Evolutionary conservation across 1,139 yeast genomes (phyloP), one percentile per base, ranked within the genome.

Genomic region (Starmera stellimalicola): DNA sequence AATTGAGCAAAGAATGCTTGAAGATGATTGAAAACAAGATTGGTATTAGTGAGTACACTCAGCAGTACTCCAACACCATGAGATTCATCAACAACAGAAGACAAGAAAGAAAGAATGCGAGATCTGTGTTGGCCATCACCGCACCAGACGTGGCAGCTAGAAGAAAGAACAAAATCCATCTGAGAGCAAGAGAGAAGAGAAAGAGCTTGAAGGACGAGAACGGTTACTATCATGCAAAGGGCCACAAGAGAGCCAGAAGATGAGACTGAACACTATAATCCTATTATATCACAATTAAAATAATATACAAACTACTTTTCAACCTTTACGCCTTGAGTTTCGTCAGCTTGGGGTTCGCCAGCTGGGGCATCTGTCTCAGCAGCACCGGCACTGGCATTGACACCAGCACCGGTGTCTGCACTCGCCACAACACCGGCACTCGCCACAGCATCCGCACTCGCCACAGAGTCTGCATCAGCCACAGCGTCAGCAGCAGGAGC

Each of bases 141-240:
- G 82, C 83, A 5, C 98, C 98, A 0, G 95, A 81, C 16, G 58
- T 72, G 29, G 78, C 84, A 17, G 94, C 95, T 4, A 71, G 70
- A 48, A 73, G 82, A 55, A 84, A 82, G 58, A 54, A 83, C 47
- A 78, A 68, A 58, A 83, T 82, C 55, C 94, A 87, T 58, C 73
- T 68, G 33, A 70, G 79, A 47, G 70, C 73, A 29, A 73, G 93
- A 54, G 91, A 81, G 44, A 82, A 79, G 65, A 70, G 94, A 52
- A 80, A 71, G 52, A 75, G 69, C 34, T 76, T 70, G 35, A 80
- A 73, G 54, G 94, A 83, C 51, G 88, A 73, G 27, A 80, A 73
- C 51, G 94, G 94, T 1, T 77, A 64, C 45, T 83, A 81, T 49
- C 80, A 72, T 47, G 62, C 75, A 17, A 82, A 77, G 55, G n/a